Evolutionary conservation across 208 protist species (phyloP), one percentile per base, ranked within the genome.

Genomic region (Leptomonas pyrrhocoris): DNA sequence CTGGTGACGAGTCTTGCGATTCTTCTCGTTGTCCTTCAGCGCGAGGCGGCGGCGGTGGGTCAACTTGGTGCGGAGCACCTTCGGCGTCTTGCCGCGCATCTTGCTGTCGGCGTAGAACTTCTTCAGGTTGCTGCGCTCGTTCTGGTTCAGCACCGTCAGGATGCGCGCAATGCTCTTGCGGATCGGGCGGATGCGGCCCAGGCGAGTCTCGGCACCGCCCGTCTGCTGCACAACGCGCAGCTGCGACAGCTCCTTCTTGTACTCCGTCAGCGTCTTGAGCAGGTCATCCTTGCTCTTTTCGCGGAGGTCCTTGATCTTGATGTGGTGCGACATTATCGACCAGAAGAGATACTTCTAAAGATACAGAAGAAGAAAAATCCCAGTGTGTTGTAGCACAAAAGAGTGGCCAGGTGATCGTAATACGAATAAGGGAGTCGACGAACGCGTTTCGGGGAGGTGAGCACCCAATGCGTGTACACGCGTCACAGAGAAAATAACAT

Each of bases 111-210:
- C 81, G 88, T 98, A 99, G 79, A 98, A 92, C 80, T 96, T 94
- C 61, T 94, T 88, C 48, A 99, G 90, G 79, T 96, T 86, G 21
- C 80, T 66, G 78, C 87, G 88, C 88, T 98, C 84, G 57, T 94
- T 98, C 91, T 98, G 89, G 92, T 98, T 99, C 63, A 99, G 90
- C 59, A 99, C 98, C 18, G 98, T 99, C 74, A 98, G 79, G 50
- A 99, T 95, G 76, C 95, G 92, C 23, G 98, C 98, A 69, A 99
- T 97, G 72, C 84, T 93, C 89, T 99, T 99, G 71, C 98, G 94
- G 72, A 98, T 96, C 31, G 95, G 96, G 80, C 94, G 92, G 77
- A 99, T 99, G 79, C 98, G 98, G 64, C 92, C 85, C 23, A 99
- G 82, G 77, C 98, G 98, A 46, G 85, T 84, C 54, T 95, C 91